Conservation (phyloP, 768 basidiomycete genomes). For the Tylopilus sp. region DNA sequence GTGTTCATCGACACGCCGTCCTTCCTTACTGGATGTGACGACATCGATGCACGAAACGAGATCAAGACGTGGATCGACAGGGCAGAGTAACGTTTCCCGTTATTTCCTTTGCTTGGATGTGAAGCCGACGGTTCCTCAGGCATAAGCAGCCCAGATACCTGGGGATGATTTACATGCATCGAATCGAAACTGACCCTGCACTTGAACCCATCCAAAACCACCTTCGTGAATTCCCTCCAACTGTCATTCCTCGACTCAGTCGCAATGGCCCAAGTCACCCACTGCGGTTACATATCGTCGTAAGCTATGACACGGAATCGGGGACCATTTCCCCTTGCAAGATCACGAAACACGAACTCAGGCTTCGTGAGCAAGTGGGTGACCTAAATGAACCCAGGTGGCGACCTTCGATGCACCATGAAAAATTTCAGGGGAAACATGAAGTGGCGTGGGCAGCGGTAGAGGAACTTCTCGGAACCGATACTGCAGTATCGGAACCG, state of each 20-base stretch:
- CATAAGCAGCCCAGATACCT: background rate
- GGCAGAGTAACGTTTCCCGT: background rate
- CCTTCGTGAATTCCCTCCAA: constrained; percentile 1
- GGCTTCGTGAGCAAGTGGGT: background rate
- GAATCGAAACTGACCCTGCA: constrained; percentile 14
- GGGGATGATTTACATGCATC: constrained; percentile 20
- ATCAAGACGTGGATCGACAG: constrained; percentile 1
- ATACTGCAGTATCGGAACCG: no score
- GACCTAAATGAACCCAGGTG: background rate
- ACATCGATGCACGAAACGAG: constrained; percentile 2
- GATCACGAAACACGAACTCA: background rate
- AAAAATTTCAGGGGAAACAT: constrained; percentile 8
- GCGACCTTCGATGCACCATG: constrained; percentile 2
- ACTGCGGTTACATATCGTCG: constrained; percentile 5
- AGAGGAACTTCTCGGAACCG: constrained; percentile 7
- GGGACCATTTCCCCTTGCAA: background rate
- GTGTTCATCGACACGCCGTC: constrained; percentile 24
- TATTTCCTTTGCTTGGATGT: background rate
- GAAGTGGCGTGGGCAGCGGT: constrained; percentile 12
- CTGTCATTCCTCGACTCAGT: background rate
- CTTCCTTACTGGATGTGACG: constrained; percentile 11
- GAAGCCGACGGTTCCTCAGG: background rate
- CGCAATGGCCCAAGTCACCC: no score
- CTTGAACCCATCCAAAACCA: constrained; percentile 1
- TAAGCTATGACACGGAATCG: constrained; percentile 12